Percentiles rank a stretch among this genome's conserved stretches.
These are phyloP conservation scores for Carex littledalei DNA, from an alignment of 176 grass and related monocot genomes.

Conservation along the genomic window DNA sequence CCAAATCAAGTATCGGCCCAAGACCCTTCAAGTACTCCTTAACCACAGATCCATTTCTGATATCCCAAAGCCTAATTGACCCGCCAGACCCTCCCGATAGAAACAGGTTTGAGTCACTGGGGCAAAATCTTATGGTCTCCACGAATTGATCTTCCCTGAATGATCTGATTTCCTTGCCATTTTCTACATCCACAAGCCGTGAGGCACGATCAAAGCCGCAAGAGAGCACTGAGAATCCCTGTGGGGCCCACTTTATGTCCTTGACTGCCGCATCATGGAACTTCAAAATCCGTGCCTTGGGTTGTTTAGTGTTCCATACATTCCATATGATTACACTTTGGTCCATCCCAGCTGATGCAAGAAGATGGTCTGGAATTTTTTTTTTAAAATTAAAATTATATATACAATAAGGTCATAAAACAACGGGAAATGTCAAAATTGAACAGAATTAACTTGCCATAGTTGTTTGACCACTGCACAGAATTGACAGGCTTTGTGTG, in stretches of 20 bases:
- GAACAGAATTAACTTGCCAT: slow-evolving; percentile 40
- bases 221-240: slow-evolving; percentile 50
- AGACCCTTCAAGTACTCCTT: slow-evolving; percentile 62
- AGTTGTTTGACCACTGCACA: slow-evolving; percentile 62
- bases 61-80: slow-evolving; percentile 77
- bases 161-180: slow-evolving; percentile 44
- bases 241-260: slow-evolving; percentile 62
- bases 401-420: slow-evolving; percentile 12
- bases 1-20: slow-evolving; percentile 74
- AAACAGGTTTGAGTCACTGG: slow-evolving; percentile 52
- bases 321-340: slow-evolving; percentile 60
- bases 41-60: slow-evolving; percentile 44
- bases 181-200: slow-evolving; percentile 53
- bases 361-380: slow-evolving; percentile 68
- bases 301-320: slow-evolving; percentile 60
- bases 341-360: slow-evolving; percentile 92
- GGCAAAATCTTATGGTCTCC: slow-evolving; percentile 73
- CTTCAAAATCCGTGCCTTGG: slow-evolving; percentile 44
- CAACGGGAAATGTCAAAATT: background rate
- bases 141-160: slow-evolving; percentile 82
- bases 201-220: slow-evolving; percentile 59
- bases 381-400: background rate
- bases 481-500: slow-evolving; percentile 69
- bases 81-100: slow-evolving; percentile 75
- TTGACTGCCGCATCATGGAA: slow-evolving; percentile 44